Conservation (phyloP, 2,329 filamentous ascomycete species). For the Sclerotinia nivalis region DNA sequence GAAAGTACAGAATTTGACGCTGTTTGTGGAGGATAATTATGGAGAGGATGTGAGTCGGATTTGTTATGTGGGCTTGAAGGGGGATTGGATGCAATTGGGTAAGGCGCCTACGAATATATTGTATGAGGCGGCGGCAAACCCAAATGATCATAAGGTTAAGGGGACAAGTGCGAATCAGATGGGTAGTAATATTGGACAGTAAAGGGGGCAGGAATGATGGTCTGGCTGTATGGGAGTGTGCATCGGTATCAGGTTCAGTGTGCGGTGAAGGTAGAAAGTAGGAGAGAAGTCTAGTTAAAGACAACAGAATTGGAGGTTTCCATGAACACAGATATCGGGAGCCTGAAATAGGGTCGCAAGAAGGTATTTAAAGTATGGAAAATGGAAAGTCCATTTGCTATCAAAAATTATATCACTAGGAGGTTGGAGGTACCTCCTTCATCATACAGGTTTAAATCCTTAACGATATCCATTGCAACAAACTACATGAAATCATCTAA, state of each 20-base stretch:
- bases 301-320: no score
- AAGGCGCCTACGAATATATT: constrained; percentile 81
- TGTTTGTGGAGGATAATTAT: constrained; percentile 95
- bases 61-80: constrained; percentile 87
- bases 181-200: constrained; percentile 53
- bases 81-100: constrained; percentile 86
- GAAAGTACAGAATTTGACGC: constrained; percentile 74
- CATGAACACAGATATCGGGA: not conserved
- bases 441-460: not conserved
- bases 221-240: not conserved
- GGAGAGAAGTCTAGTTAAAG: not conserved
- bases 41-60: constrained; percentile 74
- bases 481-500: constrained; percentile 90
- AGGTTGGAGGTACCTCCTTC: not conserved
- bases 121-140: constrained; percentile 93
- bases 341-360: not conserved
- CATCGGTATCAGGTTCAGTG: not conserved
- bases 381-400: not conserved
- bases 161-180: constrained; percentile 56
- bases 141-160: constrained; percentile 76
- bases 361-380: not conserved
- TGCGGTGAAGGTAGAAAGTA: not conserved
- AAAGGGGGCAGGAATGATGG: constrained; percentile 32
- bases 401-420: no score
- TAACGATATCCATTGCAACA: not conserved